Evolutionary conservation across 495 filamentous ascomycete genomes (phyloP).

Genomic region (Podospora conica): DNA sequence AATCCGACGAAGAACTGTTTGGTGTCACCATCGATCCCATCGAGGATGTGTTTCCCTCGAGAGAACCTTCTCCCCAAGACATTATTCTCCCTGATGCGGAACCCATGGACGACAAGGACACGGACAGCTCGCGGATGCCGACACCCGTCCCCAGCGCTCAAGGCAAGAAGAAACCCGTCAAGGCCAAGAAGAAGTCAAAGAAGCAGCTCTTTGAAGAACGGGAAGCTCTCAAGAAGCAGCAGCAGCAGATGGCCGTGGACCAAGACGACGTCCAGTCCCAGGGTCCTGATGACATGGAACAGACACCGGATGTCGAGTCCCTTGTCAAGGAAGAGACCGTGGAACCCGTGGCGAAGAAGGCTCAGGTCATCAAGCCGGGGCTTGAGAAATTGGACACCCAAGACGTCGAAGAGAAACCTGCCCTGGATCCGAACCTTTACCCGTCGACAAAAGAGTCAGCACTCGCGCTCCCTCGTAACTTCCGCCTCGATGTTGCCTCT

Average conservation of each 20-base stretch:
- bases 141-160: slow-evolving; percentile 36
- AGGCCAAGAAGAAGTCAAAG: slow-evolving; percentile 63
- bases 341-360: neutral
- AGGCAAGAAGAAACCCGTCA: slow-evolving; percentile 42
- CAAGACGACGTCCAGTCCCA: slow-evolving; percentile 29
- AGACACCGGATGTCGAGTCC: slow-evolving; percentile 17
- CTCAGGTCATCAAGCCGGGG: slow-evolving; percentile 5
- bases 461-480: slow-evolving; percentile 25
- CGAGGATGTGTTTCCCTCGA: slow-evolving; percentile 41
- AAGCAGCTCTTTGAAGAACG: slow-evolving; percentile 66
- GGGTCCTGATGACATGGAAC: slow-evolving; percentile 29
- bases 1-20: slow-evolving; percentile 76
- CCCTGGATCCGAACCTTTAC: slow-evolving; percentile 37
- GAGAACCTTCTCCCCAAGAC: slow-evolving; percentile 32
- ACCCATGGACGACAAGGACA: slow-evolving; percentile 28
- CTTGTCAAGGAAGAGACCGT: neutral
- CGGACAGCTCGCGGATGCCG: slow-evolving; percentile 36
- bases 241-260: slow-evolving; percentile 37
- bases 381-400: slow-evolving; percentile 22
- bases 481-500: slow-evolving; percentile 32
- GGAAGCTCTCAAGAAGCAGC: slow-evolving; percentile 52
- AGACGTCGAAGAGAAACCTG: slow-evolving; percentile 21
- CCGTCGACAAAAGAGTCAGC: slow-evolving; percentile 21
- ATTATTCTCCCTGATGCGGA: slow-evolving; percentile 35
- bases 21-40: slow-evolving; percentile 51